Base-by-base conservation (phyloP, 371 early-diverging fungal species). In the Mortierella sp. region DNA sequence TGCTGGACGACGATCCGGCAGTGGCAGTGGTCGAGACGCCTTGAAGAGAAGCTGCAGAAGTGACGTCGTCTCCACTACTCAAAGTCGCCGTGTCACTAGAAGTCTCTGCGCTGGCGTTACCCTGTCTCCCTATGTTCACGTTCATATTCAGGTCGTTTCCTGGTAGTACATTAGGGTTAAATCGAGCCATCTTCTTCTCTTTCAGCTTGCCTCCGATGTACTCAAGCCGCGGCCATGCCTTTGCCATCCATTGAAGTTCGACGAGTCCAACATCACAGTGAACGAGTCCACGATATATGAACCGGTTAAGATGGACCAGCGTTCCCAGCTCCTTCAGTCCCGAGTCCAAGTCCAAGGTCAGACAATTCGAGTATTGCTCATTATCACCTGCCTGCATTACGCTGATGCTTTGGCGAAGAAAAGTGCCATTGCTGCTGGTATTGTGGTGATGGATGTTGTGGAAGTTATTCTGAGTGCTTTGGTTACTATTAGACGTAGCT, bases 211-310 rank as follows among this genome's bases (percentile, higher is more conserved):
- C 72, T 30, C 72, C 67, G 26, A 72, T 57, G 32, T 52, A 23
- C 6, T 56, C 56, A 15, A 72, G 46, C 23, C 26, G 26, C 24
- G 72, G 72, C 72, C 72, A 72, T 3, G 72, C 72, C 51, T 66
- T 57, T 15, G 62, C 72, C 61, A 65, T 60, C 72, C 72, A 72
- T 4, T 43, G 28, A 17, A 72, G 14, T 32, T 72, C 72, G 0
- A 60, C 62, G n/a, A 72, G 31, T 0, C 66, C 72, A 49, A 72
- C 57, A 3, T 62, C 67, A n/a, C n/a, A 50, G 28, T 56, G 8
- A 5, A 37, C 15, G 11, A 66, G n/a, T 4, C 59, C 67, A 14
- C 72, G 72, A 17, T 51, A 72, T 23, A 57, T 12, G 6, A 72
- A 52, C 23, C 39, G 44, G 14, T 66, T 48, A 15, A 72, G 53